phyloP scores from a whole-genome alignment of 176 grass and related monocot genomes.

The Saccharum spontaneum region DNA sequence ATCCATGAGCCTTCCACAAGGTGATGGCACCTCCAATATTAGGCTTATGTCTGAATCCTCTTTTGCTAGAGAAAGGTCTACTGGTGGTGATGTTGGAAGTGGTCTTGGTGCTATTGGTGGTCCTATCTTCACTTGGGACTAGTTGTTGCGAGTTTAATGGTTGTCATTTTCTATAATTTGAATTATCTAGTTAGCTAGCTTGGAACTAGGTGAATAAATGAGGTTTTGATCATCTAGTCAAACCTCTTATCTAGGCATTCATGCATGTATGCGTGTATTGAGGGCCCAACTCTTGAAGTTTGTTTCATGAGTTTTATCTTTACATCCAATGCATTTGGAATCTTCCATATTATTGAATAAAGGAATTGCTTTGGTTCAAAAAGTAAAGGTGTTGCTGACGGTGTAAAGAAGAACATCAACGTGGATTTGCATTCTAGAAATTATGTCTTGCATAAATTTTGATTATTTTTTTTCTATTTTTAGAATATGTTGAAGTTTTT shows the following conservation, averaged over 20 bases:
- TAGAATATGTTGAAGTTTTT: no score
- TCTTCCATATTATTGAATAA: not conserved
- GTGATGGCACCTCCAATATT: no score
- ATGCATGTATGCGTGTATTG: not conserved
- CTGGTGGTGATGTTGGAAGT: not conserved
- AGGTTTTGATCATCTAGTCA: not conserved
- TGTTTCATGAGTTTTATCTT: slow-evolving; percentile 18
- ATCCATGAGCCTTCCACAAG: no score
- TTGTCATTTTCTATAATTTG: not conserved
- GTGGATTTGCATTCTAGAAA: no score
- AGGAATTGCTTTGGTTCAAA: not conserved
- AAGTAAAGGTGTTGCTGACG: not conserved
- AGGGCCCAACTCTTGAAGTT: not conserved
- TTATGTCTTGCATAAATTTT: no score
- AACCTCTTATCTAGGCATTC: not conserved
- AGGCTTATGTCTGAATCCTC: not conserved
- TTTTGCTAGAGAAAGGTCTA: not conserved
- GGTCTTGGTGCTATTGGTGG: not conserved
- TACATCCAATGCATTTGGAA: not conserved
- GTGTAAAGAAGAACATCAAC: no score
- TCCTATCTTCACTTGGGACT: not conserved
- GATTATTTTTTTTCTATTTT: no score
- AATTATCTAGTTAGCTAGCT: not conserved
- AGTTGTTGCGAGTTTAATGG: not conserved
- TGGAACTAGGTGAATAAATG: not conserved